Evolutionary conservation across 306 rosid species (phyloP), one percentile per base, ranked within the genome.

Genomic region (Senna tora): DNA sequence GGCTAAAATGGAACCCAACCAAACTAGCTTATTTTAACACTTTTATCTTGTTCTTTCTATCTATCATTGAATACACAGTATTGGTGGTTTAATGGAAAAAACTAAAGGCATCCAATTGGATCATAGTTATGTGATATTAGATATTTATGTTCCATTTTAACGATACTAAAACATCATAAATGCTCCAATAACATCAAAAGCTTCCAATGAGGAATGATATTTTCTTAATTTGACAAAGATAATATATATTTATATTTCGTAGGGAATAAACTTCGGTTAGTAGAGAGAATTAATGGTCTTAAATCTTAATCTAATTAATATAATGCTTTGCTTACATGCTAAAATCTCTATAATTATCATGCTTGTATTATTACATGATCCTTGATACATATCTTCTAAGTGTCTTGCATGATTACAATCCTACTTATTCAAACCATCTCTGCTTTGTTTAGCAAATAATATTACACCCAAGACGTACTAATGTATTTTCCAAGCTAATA

Each of bases 261-360:
- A 7, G 28, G 28, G 13, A n/a, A 15, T 9, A 51, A 7, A 19
- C 58, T 19, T 6, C 9, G 32, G 6, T 52, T 41, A 20, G 30
- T 25, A 19, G 19, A 20, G 0, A 55, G 61, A 55, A 54, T 10
- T 5, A 22, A 49, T n/a, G 30, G 3, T 25, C 30, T 25, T 1
- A 25, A 25, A 25, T 25, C 30, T 25, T 25, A 25, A 25, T 25
- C n/a, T n/a, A n/a, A n/a, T n/a, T n/a, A n/a, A n/a, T n/a, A n/a
- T 43, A 25, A 67, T 56, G 66, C 75, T 39, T 22, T 9, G 32
- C 30, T 16, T 12, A 55, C 75, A 17, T 70, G 54, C 75, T 12
- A 41, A 42, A 20, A 41, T 43, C 21, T n/a, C 6, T 2, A 46
- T 2, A 25, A 57, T 25, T 1, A 9, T 25, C 39, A 43, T 57